Base-by-base conservation (phyloP, 345 rosid genomes). In the Lumnitzera racemosa region DNA sequence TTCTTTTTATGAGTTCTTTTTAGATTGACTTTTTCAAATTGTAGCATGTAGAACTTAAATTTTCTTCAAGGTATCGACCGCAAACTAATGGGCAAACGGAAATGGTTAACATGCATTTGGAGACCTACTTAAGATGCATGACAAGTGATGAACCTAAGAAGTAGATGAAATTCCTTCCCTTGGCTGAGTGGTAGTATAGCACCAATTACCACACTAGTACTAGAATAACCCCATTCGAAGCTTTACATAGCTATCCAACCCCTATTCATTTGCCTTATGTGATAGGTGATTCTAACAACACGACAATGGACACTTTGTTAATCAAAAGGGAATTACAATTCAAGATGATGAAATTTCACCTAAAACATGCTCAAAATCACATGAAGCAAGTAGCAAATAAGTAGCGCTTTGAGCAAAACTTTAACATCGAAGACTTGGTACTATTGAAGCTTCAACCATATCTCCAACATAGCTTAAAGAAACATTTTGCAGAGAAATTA, bases 351-450 rank as follows among this genome's bases (percentile, higher is more conserved):
- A 24, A 57, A 13, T 17, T 46, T 3, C 17, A 64, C n/a, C 24
- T 56, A 12, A n/a, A 3, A 11, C 4, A 10, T 5, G 61, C 68
- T 2, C 53, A 55, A 6, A 14, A 64, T 16, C 13, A 47, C 0
- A 64, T 64, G 55, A 47, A 55, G 46, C 61, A 55, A 24, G 12
- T 55, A 13, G 47, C 54, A 9, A 43, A 56, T 15, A 46, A 24
- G 47, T 3, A 16, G 2, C 55, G 53, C 7, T 1, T 4, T n/a
- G 61, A 64, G 3, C 9, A 46, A 15, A 13, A 12, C 2, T 64
- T 64, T 24, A 14, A 55, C 14, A 46, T 47, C 4, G 54, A 27
- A 12, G 47, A 25, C 0, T 46, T 3, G 61, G 61, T 64, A 8
- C 46, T 10, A 14, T 6, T 64, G 14, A 64, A 56, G 68, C 20